Evolutionary conservation across 306 rosid species (phyloP), one percentile per base, ranked within the genome.

Genomic region (Fagus sylvatica): DNA sequence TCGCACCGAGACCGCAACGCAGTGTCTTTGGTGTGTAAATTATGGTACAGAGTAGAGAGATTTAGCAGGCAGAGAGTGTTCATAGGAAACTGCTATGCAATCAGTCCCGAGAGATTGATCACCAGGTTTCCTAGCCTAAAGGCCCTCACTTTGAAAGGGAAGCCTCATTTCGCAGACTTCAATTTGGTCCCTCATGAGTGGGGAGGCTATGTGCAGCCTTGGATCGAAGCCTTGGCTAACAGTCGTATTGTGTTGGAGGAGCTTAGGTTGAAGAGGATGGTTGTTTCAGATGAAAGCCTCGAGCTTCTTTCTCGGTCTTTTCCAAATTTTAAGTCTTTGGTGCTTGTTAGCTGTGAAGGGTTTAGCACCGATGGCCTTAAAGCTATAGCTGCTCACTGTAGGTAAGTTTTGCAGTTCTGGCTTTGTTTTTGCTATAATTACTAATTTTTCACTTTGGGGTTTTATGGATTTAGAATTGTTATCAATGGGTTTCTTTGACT

Each of bases 151-250:
- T 76, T 95, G 79, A 95, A 95, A 66, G 99, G 99, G 10, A 95
- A 91, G 53, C 99, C 99, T 75, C 99, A 91, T 89, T 95, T 95
- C 72, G 97, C 98, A 0, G 98, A 95, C 87, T 95, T 95, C 85
- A 92, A 90, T 87, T 76, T 92, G 92, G 97, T 95, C 28, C 98
- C 97, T 30, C 62, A 82, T 54, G 97, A 79, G 7, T 95, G 99
- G 98, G 98, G 99, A 9, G 98, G 96, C 48, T 88, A 72, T 70
- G 80, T 91, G 64, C 28, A 71, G 61, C 97, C 97, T 15, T 95
- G 99, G 99, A 88, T 95, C 86, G 90, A 91, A 74, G 89, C 89
- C 17, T 76, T 95, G 9, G 96, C 91, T 0, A 84, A 71, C 42
- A 68, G 74, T 34, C 75, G 76, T 33, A 81, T 88, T 48, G 89